These are phyloP conservation scores for Lentinula sp. DNA, from an alignment of 768 basidiomycete species.

Conservation along the genomic window DNA sequence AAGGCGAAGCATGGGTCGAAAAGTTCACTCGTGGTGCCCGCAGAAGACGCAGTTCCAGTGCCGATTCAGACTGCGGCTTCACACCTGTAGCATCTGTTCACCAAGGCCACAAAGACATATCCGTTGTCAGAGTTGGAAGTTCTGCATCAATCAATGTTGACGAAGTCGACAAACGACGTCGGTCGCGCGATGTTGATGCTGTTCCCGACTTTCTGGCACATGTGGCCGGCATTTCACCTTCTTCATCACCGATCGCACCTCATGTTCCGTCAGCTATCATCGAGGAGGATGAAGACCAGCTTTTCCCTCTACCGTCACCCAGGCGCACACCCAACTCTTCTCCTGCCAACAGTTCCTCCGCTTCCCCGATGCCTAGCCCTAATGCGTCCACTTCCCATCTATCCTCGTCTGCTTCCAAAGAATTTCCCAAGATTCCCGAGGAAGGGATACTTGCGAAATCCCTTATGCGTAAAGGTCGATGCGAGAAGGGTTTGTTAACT, in stretches of 20 bases:
- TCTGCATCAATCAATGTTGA: slow-evolving; percentile 47
- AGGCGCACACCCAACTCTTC: slow-evolving; percentile 44
- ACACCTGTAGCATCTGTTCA: slow-evolving; percentile 16
- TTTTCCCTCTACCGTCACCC: slow-evolving; percentile 58
- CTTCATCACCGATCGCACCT: neutral
- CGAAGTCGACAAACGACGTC: slow-evolving; percentile 55
- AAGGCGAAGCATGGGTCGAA: slow-evolving; percentile 57
- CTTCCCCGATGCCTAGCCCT: slow-evolving; percentile 23
- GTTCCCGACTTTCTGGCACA: neutral
- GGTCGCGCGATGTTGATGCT: slow-evolving; percentile 30
- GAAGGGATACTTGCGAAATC: slow-evolving; percentile 4
- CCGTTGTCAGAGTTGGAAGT: slow-evolving; percentile 9
- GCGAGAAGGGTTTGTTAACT: slow-evolving; percentile 12
- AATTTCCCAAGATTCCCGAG: slow-evolving; percentile 6
- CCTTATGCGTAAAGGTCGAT: slow-evolving; percentile 5
- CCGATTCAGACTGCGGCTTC: slow-evolving; percentile 20
- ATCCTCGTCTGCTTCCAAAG: slow-evolving; percentile 2
- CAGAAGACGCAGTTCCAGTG: slow-evolving; percentile 46
- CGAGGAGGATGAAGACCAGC: slow-evolving; percentile 50
- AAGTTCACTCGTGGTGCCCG: slow-evolving; percentile 59
- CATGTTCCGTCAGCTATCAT: slow-evolving; percentile 31
- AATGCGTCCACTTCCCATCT: slow-evolving; percentile 20
- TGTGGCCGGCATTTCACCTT: neutral
- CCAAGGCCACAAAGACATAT: slow-evolving; percentile 7
- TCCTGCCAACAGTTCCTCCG: slow-evolving; percentile 25